Conservation (phyloP, 768 basidiomycete genomes). For the Tricholoma furcatifolium region DNA sequence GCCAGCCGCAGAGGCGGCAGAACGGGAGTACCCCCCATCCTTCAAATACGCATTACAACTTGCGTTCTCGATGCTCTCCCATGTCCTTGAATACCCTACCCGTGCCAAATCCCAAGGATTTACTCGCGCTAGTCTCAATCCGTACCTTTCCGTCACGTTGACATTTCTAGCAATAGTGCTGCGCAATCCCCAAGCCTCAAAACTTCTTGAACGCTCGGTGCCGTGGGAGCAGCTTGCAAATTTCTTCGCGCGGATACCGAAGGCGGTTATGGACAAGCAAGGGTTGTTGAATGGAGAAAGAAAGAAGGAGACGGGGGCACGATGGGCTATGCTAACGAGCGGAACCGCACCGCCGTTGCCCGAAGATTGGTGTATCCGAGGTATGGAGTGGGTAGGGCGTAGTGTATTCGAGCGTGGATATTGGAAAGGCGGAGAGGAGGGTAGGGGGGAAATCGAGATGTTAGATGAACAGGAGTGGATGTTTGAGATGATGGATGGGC, state of each 20-base stretch:
- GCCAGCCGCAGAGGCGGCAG: constrained; percentile 18
- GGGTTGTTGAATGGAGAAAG: constrained; percentile 18
- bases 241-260: constrained; percentile 62
- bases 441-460: constrained; percentile 74
- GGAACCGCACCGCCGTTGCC: constrained; percentile 71
- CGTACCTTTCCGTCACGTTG: constrained; percentile 82
- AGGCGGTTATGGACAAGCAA: constrained; percentile 47
- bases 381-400: constrained; percentile 95
- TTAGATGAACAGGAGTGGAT: constrained; percentile 56
- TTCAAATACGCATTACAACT: constrained; percentile 79
- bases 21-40: constrained; percentile 53
- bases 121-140: constrained; percentile 62
- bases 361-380: constrained; percentile 95
- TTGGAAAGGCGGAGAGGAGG: constrained; percentile 81
- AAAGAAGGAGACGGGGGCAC: constrained; percentile 34
- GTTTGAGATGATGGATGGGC: constrained; percentile 65
- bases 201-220: constrained; percentile 69
- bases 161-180: constrained; percentile 85
- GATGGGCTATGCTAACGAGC: constrained; percentile 67
- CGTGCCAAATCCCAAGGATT: constrained; percentile 55
- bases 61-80: constrained; percentile 73
- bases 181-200: constrained; percentile 60
- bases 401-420: constrained; percentile 91
- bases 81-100: constrained; percentile 63
- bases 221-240: constrained; percentile 79